A percentile compares a stretch with the other conserved stretches of the same genome.
Evolutionary conservation across 495 filamentous ascomycete genomes (phyloP).

Genomic region (Trichoderma reesei): DNA sequence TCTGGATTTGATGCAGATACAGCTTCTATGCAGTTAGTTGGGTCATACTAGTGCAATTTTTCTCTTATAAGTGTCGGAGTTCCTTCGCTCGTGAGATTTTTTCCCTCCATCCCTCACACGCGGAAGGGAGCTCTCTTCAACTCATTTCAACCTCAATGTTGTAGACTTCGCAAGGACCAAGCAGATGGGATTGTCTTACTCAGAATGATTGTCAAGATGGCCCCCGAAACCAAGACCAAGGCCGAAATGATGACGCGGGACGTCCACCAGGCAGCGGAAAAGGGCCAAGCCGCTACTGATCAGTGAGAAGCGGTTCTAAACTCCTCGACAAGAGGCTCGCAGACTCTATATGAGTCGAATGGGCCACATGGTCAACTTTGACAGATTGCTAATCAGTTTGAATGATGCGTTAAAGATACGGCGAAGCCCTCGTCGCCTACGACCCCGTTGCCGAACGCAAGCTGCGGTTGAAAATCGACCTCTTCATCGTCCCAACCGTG

Average conservation of each 20-base stretch:
- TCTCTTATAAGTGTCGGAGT: neutral
- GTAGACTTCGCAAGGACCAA: neutral
- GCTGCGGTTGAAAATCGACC: slow-evolving; percentile 32
- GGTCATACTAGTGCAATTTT: too few relatives aligned
- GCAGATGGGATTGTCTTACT: neutral
- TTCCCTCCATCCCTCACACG: neutral
- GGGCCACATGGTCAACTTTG: too few relatives aligned
- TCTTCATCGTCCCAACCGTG: slow-evolving; percentile 30
- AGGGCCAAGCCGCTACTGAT: slow-evolving; percentile 45
- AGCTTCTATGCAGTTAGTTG: neutral
- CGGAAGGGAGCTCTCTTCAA: too few relatives aligned
- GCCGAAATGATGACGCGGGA: neutral
- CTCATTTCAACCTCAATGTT: neutral
- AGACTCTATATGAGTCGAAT: too few relatives aligned
- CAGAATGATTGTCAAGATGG: neutral
- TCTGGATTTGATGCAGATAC: neutral
- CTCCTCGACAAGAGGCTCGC: neutral
- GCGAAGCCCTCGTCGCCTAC: slow-evolving; percentile 39
- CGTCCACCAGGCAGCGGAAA: slow-evolving; percentile 5
- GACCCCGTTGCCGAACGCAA: slow-evolving; percentile 37
- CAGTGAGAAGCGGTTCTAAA: too few relatives aligned
- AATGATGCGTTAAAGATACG: slow-evolving; percentile 33
- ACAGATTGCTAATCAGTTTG: too few relatives aligned
- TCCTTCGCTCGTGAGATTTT: neutral
- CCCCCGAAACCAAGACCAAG: neutral